Conservation (phyloP, 345 rosid genomes). For the Citrus hindsii region DNA sequence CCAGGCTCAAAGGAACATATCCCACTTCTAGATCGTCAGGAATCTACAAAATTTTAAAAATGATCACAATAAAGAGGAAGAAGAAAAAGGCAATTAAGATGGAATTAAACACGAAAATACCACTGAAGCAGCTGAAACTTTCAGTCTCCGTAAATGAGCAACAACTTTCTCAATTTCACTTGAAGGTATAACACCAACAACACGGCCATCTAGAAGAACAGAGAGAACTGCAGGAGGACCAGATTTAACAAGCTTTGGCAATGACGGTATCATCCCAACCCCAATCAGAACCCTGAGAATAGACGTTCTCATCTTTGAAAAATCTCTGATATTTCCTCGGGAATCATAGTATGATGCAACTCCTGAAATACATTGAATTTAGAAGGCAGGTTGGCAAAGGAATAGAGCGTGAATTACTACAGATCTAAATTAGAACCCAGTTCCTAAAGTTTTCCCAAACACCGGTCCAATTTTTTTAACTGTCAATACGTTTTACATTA, state of each 20-base stretch:
- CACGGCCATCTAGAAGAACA: slow-evolving; percentile 90
- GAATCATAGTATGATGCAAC: slow-evolving; percentile 79
- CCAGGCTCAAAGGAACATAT: slow-evolving; percentile 83
- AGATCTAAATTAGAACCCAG: not conserved
- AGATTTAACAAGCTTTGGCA: slow-evolving; percentile 77
- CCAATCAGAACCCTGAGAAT: slow-evolving; percentile 67
- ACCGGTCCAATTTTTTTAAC: no score
- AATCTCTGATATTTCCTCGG: slow-evolving; percentile 67
- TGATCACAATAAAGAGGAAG: not conserved
- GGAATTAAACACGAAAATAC: slow-evolving; percentile 36
- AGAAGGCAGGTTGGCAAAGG: not conserved
- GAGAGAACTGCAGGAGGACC: slow-evolving; percentile 81
- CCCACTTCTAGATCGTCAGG: slow-evolving; percentile 96
- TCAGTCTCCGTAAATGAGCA: slow-evolving; percentile 71
- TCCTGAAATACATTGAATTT: slow-evolving; percentile 43
- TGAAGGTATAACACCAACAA: slow-evolving; percentile 66
- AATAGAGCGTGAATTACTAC: not conserved
- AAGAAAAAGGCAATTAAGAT: slow-evolving; percentile 1
- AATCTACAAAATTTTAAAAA: slow-evolving; percentile 48
- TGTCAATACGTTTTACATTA: not conserved
- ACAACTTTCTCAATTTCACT: slow-evolving; percentile 60
- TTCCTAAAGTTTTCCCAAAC: no score
- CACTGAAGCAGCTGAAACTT: slow-evolving; percentile 73
- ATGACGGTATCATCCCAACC: slow-evolving; percentile 75
- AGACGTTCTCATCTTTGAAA: slow-evolving; percentile 55